Base-by-base conservation (phyloP, 176 grass and related monocot genomes). In the Pontederia crassipes region DNA sequence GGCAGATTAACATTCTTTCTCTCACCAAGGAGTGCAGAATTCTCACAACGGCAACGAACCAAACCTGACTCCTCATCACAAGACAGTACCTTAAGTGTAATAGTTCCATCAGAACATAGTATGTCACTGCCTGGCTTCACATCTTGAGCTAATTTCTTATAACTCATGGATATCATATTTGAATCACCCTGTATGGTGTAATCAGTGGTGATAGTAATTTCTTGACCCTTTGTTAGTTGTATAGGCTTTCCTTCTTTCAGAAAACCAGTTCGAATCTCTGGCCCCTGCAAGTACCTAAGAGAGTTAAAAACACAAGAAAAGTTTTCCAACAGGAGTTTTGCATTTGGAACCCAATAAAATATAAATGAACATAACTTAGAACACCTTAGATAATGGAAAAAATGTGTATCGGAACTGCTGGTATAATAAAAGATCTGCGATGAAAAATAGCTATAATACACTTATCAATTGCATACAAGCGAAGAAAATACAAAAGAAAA, bases 1-100 rank as follows among this genome's bases (percentile, higher is more conserved):
- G 86, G 86, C 54, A 95, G 77, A 69, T 95, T 90, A 9, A 95
- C 83, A 66, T 95, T 95, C 59, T 90, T 90, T 49, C 80, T 82
- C 66, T 90, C 90, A 27, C 90, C 86, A 5, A 95, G 71, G 0
- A 83, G 17, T 15, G 90, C 68, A 17, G 86, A 84, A 69, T 95
- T 95, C 65, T 90, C 74, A 14, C 90, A 90, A 11, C 71, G 66
- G 69, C 86, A 90, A 13, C 75, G 55, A 52, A 95, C 80, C 10
- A 79, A 26, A 6, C 83, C 83, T 49, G 81, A 52, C 52, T 54
- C 55, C 68, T 15, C 27, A 66, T 95, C 86, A 61, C 86, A 84
- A 18, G 90, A 87, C 52, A 95, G 80, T 9, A 81, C 90, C 0
- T 75, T 83, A 59, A 95, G 83, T 28, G 90, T 79, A 57, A 89